Evolutionary conservation across 225 moss, liverwort and hornwort species (phyloP).

Genomic region (Polytrichum formosum): DNA sequence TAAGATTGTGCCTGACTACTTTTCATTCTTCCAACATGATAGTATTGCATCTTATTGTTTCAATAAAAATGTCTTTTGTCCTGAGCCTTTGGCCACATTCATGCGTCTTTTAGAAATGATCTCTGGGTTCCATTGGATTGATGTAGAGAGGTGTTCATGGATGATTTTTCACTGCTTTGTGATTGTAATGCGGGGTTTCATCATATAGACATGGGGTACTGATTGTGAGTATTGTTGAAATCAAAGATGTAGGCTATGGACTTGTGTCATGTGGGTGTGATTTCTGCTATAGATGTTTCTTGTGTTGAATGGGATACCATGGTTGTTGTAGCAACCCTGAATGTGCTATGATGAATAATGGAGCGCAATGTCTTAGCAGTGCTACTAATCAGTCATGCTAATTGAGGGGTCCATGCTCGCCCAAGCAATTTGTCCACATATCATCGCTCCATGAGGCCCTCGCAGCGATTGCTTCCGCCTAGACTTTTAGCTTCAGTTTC

Average conservation of each 20-base stretch:
- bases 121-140: constrained; percentile 29
- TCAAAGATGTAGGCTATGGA: constrained; percentile 18
- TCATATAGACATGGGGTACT: constrained; percentile 26
- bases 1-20: constrained; percentile 29
- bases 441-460: constrained; percentile 93
- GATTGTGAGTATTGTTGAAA: constrained; percentile 12
- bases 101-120: constrained; percentile 28
- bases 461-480: too few species aligned
- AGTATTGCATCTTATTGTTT: too few species aligned
- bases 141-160: constrained; percentile 19
- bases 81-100: constrained; percentile 36
- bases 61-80: constrained; percentile 26
- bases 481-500: too few species aligned
- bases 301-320: constrained; percentile 63
- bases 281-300: constrained; percentile 55
- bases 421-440: constrained; percentile 95
- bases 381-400: constrained; percentile 89
- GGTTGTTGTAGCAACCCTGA: constrained; percentile 67
- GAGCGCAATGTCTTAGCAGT: constrained; percentile 89
- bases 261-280: constrained; percentile 24
- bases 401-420: constrained; percentile 99
- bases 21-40: background rate
- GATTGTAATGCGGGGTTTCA: constrained; percentile 23
- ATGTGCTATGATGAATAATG: constrained; percentile 81
- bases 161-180: constrained; percentile 21